Evolutionary conservation across 1,139 yeast species (phyloP).

Genomic region (Pneumocystis jirovecii): DNA sequence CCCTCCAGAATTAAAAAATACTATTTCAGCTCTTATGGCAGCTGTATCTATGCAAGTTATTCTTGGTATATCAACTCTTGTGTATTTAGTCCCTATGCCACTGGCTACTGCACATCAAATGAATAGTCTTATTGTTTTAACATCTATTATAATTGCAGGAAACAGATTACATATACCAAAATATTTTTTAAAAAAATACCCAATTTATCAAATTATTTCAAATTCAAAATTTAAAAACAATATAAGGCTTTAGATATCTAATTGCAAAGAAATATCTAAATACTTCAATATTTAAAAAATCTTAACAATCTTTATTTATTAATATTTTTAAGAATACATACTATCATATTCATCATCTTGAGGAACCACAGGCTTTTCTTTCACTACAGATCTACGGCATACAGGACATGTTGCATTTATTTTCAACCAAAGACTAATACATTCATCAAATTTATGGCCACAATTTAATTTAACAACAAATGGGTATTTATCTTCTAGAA

Average conservation of each 20-base stretch:
- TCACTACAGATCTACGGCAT: background rate
- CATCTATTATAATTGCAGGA: constrained; percentile 56
- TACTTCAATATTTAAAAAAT: background rate
- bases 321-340: background rate
- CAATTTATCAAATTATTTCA: background rate
- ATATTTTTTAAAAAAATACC: background rate
- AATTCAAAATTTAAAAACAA: background rate
- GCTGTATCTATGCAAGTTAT: constrained; percentile 61
- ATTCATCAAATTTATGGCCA: background rate
- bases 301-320: background rate
- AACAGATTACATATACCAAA: constrained; percentile 54
- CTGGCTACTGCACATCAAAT: constrained; percentile 95
- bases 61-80: constrained; percentile 69
- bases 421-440: background rate
- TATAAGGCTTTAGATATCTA: background rate
- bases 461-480: background rate
- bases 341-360: background rate
- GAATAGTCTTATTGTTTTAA: constrained; percentile 80
- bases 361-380: background rate
- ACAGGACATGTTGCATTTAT: background rate
- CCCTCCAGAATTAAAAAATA: constrained; percentile 37
- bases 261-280: background rate
- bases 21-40: constrained; percentile 63
- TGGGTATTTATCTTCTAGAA: background rate
- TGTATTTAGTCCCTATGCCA: constrained; percentile 82